These are phyloP conservation scores for Paecilomyces variotii DNA, from an alignment of 2,329 filamentous ascomycete genomes.

Conservation along the genomic window DNA sequence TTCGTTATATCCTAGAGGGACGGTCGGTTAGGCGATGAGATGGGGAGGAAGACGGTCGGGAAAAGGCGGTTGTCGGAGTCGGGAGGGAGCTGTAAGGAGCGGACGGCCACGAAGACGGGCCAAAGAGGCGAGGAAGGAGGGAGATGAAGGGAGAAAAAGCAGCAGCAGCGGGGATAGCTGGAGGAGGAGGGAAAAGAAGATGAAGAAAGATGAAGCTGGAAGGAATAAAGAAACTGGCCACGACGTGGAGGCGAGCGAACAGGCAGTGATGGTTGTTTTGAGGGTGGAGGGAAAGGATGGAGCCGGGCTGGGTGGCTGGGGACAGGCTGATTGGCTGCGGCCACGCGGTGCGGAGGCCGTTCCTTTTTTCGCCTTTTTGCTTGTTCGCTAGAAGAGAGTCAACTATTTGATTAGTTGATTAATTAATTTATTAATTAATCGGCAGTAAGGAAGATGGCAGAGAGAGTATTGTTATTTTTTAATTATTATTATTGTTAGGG, in stretches of 20 bases:
- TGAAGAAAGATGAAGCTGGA: constrained; percentile 8
- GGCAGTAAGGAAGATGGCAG: too few relatives aligned
- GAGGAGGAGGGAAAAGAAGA: constrained; percentile 7
- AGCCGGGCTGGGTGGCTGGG: constrained; percentile 8
- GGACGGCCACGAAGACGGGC: constrained; percentile 30
- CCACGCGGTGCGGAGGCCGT: background rate
- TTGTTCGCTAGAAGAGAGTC: too few relatives aligned
- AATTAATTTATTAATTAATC: too few relatives aligned
- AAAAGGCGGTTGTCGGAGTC: background rate
- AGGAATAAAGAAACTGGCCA: constrained; percentile 6
- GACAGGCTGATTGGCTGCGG: background rate
- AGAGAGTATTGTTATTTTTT: too few relatives aligned
- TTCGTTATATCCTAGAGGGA: background rate
- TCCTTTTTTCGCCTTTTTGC: too few relatives aligned
- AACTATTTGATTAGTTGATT: too few relatives aligned
- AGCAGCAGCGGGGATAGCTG: constrained; percentile 3
- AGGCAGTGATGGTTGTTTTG: constrained; percentile 3
- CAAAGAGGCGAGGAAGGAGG: constrained; percentile 11
- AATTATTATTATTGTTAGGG: too few relatives aligned
- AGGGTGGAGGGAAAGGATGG: constrained; percentile 5
- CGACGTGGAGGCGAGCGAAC: background rate
- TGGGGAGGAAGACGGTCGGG: background rate
- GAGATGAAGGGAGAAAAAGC: constrained; percentile 7
- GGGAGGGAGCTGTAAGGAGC: constrained; percentile 22
- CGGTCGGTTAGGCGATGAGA: background rate